Conservation (phyloP, 2,329 filamentous ascomycete genomes). For the Podosphaera fusca region DNA sequence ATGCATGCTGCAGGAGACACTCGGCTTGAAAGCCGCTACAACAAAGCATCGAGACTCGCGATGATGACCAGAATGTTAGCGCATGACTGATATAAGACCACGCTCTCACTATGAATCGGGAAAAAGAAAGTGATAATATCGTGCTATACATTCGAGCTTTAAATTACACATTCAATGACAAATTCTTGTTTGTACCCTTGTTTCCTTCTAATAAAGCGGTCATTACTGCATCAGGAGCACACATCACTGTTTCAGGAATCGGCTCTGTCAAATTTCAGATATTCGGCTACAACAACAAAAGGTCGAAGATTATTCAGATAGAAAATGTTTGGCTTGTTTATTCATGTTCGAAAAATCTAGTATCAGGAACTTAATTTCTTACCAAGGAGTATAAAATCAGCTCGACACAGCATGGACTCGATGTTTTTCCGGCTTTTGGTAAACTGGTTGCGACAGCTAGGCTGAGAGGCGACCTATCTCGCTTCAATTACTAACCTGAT, state of each 20-base stretch:
- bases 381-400: not conserved
- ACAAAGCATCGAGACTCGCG: too few relatives aligned
- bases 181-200: not conserved
- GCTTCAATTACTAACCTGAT: too few relatives aligned
- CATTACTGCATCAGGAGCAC: not conserved
- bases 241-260: not conserved
- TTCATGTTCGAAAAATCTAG: not conserved
- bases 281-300: not conserved
- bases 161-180: not conserved
- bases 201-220: not conserved
- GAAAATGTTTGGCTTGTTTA: not conserved
- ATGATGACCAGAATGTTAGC: not conserved
- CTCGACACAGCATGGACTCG: too few relatives aligned
- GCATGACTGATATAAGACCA: not conserved
- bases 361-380: not conserved
- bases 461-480: too few relatives aligned
- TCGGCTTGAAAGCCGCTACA: too few relatives aligned
- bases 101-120: not conserved
- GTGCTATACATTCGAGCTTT: not conserved
- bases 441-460: too few relatives aligned
- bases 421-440: not conserved
- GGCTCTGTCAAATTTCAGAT: not conserved
- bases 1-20: too few relatives aligned
- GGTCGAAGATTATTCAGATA: not conserved
- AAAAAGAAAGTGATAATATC: not conserved